phyloP scores from a whole-genome alignment of 257 asterid species.

The Gynochthodes officinalis region DNA sequence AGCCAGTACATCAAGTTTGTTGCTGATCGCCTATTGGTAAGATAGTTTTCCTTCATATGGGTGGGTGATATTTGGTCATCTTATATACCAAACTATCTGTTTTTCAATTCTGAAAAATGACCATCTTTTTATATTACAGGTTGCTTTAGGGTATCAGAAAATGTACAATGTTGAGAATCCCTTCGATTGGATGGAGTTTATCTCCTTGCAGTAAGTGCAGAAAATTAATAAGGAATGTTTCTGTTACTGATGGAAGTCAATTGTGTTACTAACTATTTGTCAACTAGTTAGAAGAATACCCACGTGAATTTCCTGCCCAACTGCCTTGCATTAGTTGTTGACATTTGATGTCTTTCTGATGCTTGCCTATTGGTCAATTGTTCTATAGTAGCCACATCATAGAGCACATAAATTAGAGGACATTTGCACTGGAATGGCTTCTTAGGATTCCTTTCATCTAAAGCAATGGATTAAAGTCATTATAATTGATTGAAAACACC shows the following conservation, averaged over 20 bases:
- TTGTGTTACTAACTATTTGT: neutral
- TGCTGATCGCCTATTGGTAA: slow-evolving; percentile 72
- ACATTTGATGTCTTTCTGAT: neutral
- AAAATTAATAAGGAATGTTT: neutral
- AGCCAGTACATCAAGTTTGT: slow-evolving; percentile 68
- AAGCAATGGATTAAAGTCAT: neutral
- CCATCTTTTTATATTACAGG: slow-evolving; percentile 35
- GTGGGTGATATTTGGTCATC: neutral
- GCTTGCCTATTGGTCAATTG: neutral
- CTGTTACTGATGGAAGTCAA: neutral
- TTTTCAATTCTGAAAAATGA: neutral
- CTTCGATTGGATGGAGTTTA: slow-evolving; percentile 85
- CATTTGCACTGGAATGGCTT: neutral
- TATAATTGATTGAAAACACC: neutral
- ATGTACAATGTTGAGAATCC: slow-evolving; percentile 63
- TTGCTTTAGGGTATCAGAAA: slow-evolving; percentile 55
- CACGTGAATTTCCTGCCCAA: neutral
- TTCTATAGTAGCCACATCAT: neutral
- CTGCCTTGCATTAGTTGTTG: neutral
- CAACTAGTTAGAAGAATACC: neutral
- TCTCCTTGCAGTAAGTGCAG: slow-evolving; percentile 66
- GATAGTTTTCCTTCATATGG: slow-evolving; percentile 8
- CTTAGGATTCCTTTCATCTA: no score
- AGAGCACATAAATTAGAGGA: neutral
- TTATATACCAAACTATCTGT: neutral